Evolutionary conservation across 768 basidiomycete species (phyloP), one percentile per base, ranked within the genome.

Genomic region (Pleurotus giganteus): DNA sequence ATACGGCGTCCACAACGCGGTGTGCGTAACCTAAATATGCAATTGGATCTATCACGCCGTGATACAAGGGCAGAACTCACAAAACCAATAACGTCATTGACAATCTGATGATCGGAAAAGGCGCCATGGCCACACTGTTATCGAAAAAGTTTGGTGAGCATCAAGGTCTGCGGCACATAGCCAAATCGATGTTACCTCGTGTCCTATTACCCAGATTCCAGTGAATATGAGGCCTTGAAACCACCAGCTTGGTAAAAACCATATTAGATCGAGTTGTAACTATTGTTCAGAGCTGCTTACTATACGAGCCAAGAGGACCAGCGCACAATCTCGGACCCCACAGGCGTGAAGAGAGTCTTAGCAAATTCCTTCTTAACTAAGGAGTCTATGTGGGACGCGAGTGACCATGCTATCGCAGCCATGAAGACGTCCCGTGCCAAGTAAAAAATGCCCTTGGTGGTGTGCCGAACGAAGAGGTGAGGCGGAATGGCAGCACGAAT

Each of bases 51-150:
- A 42, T 6, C 47, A 50, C 17, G 45, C 15, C n/a, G 19, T 13
- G 15, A 11, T 28, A 19, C 15, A 5, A 54, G 2, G 6, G 4
- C 12, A 28, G 47, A n/a, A 68, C 77, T 59, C 60, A 81, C 78
- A 56, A 78, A 82, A 43, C 81, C 81, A 32, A 82, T 62, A 41
- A 71, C 57, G 53, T 83, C 77, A 56, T 81, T 82, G 53, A 82
- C 61, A 24, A 68, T 64, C 60, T 70, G 73, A 64, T 78, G 61
- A 54, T 76, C 69, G 9, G 80, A 82, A 64, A 82, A 82, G 3
- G 81, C 81, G 11, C 78, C 76, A 62, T 84, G 82, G 9, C 81
- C 81, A 60, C 81, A 82, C 79, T 82, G 53, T 26, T 29, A 34
- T 19, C 46, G 17, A 29, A 27, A 56, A 28, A 57, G 21, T 52